Evolutionary conservation across 2,329 filamentous ascomycete species (phyloP), one percentile per base, ranked within the genome.

Genomic region (Scedosporium dehoogii): DNA sequence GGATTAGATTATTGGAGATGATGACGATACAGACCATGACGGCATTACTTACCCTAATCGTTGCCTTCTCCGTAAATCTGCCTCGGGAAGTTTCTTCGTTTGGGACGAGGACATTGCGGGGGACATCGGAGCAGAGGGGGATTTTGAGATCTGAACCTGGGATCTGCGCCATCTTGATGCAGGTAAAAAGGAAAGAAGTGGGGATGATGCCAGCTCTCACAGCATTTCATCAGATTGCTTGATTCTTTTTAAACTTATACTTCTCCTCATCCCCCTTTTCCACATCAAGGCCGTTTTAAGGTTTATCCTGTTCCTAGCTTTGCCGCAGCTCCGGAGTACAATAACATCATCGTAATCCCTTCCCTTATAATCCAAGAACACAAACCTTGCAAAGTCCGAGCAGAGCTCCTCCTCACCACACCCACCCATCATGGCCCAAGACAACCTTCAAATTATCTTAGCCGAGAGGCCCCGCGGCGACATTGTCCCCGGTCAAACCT

Each of bases 401-500:
- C 44, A 48, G 44, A 48, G 44, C 44, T 48, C 18, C 18, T 48
- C 51, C 18, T 23, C 51, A 10, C 3, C 9, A 33, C 29, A 33
- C 29, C 7, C 29, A 33, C 44, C 42, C 9, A 58, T 16, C 21
- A 58, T 59, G 58, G 5, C 58, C 53, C 56, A 58, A 27, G 60
- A 48, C 29, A 81, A 79, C 71, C 72, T 75, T 56, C 78, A 78
- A 48, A 75, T 89, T 65, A 77, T 84, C 65, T 83, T 91, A 63
- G 85, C 83, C 60, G 80, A 89, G 74, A 80, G 88, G 59, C 88
- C 88, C 9, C 79, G 73, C 61, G 78, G 73, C 61, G 73, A 79
- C 64, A 86, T 91, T 72, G 72, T 89, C 62, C 83, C 85, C 2
- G 86, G 85, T 64, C 73, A 84, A 70, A 90, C 88, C 14, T 90